Base-by-base conservation (phyloP, 805 yeast genomes). In the Hanseniaspora lindneri region DNA sequence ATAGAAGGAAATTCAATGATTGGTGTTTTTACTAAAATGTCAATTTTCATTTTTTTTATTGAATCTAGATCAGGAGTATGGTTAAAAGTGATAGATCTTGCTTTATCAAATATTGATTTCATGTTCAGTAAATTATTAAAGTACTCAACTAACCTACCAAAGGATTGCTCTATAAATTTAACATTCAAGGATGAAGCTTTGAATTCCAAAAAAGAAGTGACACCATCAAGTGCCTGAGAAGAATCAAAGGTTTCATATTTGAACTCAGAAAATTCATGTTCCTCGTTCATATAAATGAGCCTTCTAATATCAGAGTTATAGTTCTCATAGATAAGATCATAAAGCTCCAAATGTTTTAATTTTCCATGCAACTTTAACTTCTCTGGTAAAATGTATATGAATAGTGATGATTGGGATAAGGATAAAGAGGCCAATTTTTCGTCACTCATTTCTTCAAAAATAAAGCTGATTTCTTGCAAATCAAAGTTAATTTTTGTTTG, bases 101-200 rank as follows among this genome's bases (percentile, higher is more conserved):
- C 94, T 19, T 74, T 68, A 58, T 92, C 98, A 62, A 83, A 94
- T n/a, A 88, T 70, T 3, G 75, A 76, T 62, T 92, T 92, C 95
- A 89, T 85, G 55, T 74, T 74, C 51, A 77, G 80, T 58, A 94
- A 83, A 55, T 81, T 82, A 54, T 76, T 76, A 56, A 86, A 66
- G 56, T 77, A 89, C 10, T 73, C 69, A 27, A 81, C 58, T 10
- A 94, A 73, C 54, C 79, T 74, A 29, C 78, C 71, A 51, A 87
- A 72, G 0, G 96, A 82, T 51, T 78, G 82, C 56, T 89, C 95
- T 17, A 86, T 79, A 59, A 88, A 83, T 60, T 79, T 83, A 4
- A 92, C 64, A 50, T 75, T 76, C 55, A 85, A 67, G 0, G 95
- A 77, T 0, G 94, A 94, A 0, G 94, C 76, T 17, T 76, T 73